These are phyloP conservation scores for Tricholoma saponaceum DNA, from an alignment of 768 basidiomycete species.

Conservation along the genomic window DNA sequence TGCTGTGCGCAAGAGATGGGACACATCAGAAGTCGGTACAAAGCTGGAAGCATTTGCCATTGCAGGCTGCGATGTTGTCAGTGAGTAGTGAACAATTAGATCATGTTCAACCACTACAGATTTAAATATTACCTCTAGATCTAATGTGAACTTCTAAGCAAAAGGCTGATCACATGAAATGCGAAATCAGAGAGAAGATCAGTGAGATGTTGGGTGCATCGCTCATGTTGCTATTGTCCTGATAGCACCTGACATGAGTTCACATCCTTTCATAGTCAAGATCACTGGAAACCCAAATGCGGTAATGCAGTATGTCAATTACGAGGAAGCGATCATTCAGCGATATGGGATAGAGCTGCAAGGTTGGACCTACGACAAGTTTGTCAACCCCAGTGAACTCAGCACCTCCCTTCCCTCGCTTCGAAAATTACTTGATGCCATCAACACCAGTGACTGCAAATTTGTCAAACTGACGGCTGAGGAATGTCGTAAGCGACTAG, in stretches of 20 bases:
- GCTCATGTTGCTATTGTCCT: background rate
- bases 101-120: background rate
- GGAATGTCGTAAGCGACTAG: background rate
- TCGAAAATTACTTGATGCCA: background rate
- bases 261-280: background rate
- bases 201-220: background rate
- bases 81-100: background rate
- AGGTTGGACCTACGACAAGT: background rate
- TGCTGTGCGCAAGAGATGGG: background rate
- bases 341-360: background rate
- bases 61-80: background rate
- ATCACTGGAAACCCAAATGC: background rate
- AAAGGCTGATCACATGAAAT: background rate
- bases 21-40: background rate
- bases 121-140: background rate
- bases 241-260: background rate
- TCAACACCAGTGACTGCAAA: background rate
- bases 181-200: background rate
- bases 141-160: background rate
- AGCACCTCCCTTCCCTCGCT: background rate
- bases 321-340: background rate
- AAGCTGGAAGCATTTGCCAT: background rate
- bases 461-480: background rate
- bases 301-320: background rate
- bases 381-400: background rate